These are phyloP conservation scores for Ogataea haglerorum DNA, from an alignment of 805 yeast species.

Conservation along the genomic window DNA sequence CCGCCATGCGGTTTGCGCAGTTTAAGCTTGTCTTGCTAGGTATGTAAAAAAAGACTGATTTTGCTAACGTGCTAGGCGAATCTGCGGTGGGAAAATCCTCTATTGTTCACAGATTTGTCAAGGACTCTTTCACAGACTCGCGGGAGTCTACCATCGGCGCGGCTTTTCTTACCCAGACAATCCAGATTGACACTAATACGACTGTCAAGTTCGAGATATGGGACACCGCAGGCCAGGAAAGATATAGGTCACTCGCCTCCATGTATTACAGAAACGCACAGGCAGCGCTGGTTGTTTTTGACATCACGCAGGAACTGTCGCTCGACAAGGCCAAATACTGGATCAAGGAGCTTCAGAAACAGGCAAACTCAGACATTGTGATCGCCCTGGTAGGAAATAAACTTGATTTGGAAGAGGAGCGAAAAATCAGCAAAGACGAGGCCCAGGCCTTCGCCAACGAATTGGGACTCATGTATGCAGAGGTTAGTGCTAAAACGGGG, in stretches of 20 bases:
- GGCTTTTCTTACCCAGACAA: conserved; percentile 71
- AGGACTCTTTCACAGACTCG: conserved; percentile 67
- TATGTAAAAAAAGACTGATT: conserved; percentile 13
- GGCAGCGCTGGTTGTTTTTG: conserved; percentile 77
- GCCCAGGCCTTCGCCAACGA: conserved; percentile 57
- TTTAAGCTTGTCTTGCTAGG: conserved; percentile 56
- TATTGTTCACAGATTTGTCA: conserved; percentile 65
- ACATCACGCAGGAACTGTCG: conserved; percentile 67
- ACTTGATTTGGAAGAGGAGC: conserved; percentile 51
- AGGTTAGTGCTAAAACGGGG: conserved; percentile 60
- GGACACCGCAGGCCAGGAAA: conserved; percentile 87
- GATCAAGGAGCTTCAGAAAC: conserved; percentile 78
- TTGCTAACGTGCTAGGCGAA: conserved; percentile 40
- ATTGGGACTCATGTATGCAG: conserved; percentile 46
- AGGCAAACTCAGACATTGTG: conserved; percentile 69
- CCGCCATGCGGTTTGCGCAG: conserved; percentile 40
- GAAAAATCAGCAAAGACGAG: conserved; percentile 42
- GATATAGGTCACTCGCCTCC: conserved; percentile 74
- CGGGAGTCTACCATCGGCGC: conserved; percentile 85
- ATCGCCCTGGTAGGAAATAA: conserved; percentile 86
- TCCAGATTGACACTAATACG: conserved; percentile 49
- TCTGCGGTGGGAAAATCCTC: conserved; percentile 71
- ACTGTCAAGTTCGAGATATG: conserved; percentile 74
- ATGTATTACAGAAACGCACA: conserved; percentile 82
- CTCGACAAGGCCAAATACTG: conserved; percentile 68